Percentiles rank a stretch among this genome's conserved stretches.
Evolutionary conservation across 2,329 filamentous ascomycete genomes (phyloP).

Genomic region (Tolypocladium cylindrosporum): DNA sequence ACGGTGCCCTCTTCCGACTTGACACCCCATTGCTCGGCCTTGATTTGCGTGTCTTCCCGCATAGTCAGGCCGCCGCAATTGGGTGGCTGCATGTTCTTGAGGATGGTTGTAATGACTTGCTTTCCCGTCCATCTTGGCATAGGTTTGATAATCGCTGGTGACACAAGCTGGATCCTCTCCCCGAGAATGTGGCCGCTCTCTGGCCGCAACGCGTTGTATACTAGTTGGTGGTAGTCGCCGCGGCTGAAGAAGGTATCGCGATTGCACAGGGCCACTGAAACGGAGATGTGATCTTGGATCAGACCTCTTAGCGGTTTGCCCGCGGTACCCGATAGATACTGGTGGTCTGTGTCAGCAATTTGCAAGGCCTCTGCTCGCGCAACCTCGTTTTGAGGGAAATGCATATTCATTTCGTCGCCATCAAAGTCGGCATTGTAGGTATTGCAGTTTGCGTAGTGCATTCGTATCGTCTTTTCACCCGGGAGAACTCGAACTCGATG

Average conservation of each 20-base stretch:
- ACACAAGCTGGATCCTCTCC: constrained; percentile 70
- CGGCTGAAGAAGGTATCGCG: constrained; percentile 84
- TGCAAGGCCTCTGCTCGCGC: constrained; percentile 86
- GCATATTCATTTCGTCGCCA: constrained; percentile 99
- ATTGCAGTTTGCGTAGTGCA: constrained; percentile 99
- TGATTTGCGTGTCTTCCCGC: constrained; percentile 67
- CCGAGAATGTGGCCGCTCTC: constrained; percentile 82
- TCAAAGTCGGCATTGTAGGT: constrained; percentile 99
- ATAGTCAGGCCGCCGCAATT: constrained; percentile 71
- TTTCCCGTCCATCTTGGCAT: constrained; percentile 86
- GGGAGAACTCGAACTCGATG: constrained; percentile 86
- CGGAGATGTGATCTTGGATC: constrained; percentile 97
- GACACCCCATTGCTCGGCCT: constrained; percentile 68
- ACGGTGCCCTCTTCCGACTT: constrained; percentile 72
- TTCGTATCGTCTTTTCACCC: constrained; percentile 93
- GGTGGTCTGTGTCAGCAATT: constrained; percentile 92
- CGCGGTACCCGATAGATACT: constrained; percentile 88
- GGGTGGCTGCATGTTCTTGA: constrained; percentile 81
- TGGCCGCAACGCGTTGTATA: constrained; percentile 82
- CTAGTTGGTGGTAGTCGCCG: constrained; percentile 84
- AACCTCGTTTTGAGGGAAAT: constrained; percentile 95
- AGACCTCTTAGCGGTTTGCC: constrained; percentile 90
- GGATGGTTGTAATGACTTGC: constrained; percentile 83
- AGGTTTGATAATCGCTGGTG: constrained; percentile 76
- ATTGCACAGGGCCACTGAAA: constrained; percentile 83